Base-by-base conservation (phyloP, 257 asterid species). In the Hygrophila difformis region DNA sequence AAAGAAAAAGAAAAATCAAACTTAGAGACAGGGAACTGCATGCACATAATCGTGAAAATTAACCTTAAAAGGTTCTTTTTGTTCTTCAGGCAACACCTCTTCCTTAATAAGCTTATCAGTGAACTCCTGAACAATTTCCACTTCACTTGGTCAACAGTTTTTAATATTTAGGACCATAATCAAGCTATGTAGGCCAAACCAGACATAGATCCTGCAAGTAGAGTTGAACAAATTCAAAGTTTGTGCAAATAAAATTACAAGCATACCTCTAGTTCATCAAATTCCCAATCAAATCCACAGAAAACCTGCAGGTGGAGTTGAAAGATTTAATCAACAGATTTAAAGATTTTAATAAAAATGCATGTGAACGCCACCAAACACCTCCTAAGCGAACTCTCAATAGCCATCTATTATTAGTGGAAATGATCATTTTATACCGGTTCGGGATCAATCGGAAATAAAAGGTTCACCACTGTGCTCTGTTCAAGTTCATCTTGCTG, bases 241-340 rank as follows among this genome's bases (percentile, higher is more conserved):
- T 10, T 19, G 1, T 26, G 17, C 22, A 28, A 41, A 49, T n/a
- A 7, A 18, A 61, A 52, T 49, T 49, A 14, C 11, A 47, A 58
- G 62, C 64, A 53, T 75, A 89, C 96, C 93, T 82, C 87, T 48
- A 78, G 64, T 41, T 86, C 94, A 72, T 84, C 89, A 39, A 89
- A 36, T 41, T 86, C 94, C 98, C 98, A 89, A 60, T 89, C 98
- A 62, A 73, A 89, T 70, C 74, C 89, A 23, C 93, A 73, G 61
- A 85, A 70, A 56, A 76, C 75, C 98, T 89, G 93, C 38, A 65
- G 57, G 53, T 44, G 54, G 10, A 56, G 53, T 21, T 33, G 36
- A 44, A 29, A n/a, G n/a, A n/a, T n/a, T n/a, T n/a, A n/a, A n/a
- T n/a, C n/a, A n/a, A n/a, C n/a, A n/a, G n/a, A n/a, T n/a, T n/a